Base-by-base conservation (phyloP, 2,329 filamentous ascomycete species). In the Xylaria sp. region DNA sequence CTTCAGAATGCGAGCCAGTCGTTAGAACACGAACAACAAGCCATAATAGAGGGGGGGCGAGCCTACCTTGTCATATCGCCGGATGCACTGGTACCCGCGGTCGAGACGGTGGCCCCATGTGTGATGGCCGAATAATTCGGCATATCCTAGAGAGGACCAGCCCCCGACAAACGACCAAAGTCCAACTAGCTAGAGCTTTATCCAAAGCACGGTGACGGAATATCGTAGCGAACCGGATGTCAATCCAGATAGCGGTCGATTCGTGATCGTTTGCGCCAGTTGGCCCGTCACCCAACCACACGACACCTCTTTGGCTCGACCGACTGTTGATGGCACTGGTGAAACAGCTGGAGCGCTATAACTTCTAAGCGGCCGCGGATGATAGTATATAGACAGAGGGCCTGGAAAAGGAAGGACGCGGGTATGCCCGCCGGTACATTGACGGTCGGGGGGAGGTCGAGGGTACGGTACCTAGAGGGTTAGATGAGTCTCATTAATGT, bases 111-210 rank as follows among this genome's bases (percentile, higher is more conserved):
- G 76, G 79, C 83, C 72, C 73, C 74, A 83, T 85, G 79, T 77
- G 83, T 76, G 67, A 87, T 84, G 62, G 82, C 83, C 61, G 81
- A 83, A 75, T 88, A 87, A 71, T 82, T 84, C 76, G 84, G 82
- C 86, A 88, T 88, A 80, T 78, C 79, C 77, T 54, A 65, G 51
- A 63, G 63, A 70, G 56, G 50, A 63, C 61, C 47, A 61, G 61
- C 39, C 65, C 49, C 47, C n/a, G 39, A 56, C 53, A 17, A 57
- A 45, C 58, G 22, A 38, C 33, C 33, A 22, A 13, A 25, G 45
- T 51, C 61, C n/a, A 25, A 60, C 65, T 39, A 49, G 53, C 65
- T 51, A 60, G 36, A 44, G 22, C 44, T 31, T 36, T 49, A 38
- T 22, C 25, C 38, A 17, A 36, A 22, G 31, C 31, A 57, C 25